Evolutionary conservation across 257 asterid species (phyloP).

Genomic region (Gentiana dahurica): DNA sequence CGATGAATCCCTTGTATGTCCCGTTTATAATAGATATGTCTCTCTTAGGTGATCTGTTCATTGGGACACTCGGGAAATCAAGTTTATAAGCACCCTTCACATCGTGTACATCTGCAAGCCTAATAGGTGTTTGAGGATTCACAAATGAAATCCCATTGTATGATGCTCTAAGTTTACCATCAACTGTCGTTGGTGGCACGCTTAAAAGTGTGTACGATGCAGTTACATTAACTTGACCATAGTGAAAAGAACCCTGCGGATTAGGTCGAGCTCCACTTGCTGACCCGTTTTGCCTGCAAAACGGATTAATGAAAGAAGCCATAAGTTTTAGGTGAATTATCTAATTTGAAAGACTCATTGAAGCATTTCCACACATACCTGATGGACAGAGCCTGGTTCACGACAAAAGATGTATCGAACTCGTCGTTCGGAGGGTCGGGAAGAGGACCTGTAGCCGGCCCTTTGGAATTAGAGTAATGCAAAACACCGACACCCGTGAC

Average conservation of each 20-base stretch:
- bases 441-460: constrained; percentile 62
- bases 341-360: too few species aligned
- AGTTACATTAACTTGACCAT: constrained; percentile 77
- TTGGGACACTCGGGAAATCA: constrained; percentile 67
- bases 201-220: constrained; percentile 48
- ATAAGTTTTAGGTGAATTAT: too few species aligned
- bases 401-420: constrained; percentile 43
- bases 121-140: constrained; percentile 70
- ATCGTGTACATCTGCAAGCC: constrained; percentile 63
- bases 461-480: constrained; percentile 81
- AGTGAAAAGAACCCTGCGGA: constrained; percentile 96
- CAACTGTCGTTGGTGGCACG: constrained; percentile 39
- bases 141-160: constrained; percentile 73
- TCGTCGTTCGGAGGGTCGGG: constrained; percentile 83
- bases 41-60: constrained; percentile 35
- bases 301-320: not conserved
- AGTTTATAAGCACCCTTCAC: constrained; percentile 83
- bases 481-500: constrained; percentile 87
- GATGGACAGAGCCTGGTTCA: constrained; percentile 84
- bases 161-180: constrained; percentile 60
- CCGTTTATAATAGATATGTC: constrained; percentile 70
- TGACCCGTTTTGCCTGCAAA: constrained; percentile 63
- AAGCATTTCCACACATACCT: constrained; percentile 27
- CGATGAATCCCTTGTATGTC: constrained; percentile 87
- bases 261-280: constrained; percentile 99